Percentiles rank a stretch among this genome's conserved stretches.
These are phyloP conservation scores for Lanmaoa pseudosensibilis DNA, from an alignment of 768 basidiomycete species.

Conservation along the genomic window DNA sequence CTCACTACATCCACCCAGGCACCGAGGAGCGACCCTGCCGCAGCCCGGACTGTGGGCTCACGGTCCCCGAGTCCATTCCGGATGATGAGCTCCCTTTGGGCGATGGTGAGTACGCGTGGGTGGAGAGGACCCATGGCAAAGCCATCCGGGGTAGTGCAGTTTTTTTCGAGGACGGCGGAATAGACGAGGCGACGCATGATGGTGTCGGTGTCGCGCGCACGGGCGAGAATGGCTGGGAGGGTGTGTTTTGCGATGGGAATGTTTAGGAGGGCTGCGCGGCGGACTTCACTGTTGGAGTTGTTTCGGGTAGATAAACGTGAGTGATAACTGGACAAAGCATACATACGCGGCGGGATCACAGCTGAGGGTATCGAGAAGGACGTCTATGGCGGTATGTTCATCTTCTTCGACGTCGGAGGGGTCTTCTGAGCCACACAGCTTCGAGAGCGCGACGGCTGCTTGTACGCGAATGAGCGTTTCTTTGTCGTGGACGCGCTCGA, in stretches of 20 bases:
- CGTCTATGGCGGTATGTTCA: constrained; percentile 48
- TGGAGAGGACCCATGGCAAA: constrained; percentile 57
- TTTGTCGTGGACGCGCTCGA: constrained; percentile 78
- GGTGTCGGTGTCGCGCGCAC: constrained; percentile 78
- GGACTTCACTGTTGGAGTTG: constrained; percentile 70
- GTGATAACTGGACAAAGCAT: neutral
- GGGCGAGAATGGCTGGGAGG: constrained; percentile 64
- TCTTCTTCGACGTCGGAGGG: constrained; percentile 51
- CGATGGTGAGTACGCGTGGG: constrained; percentile 61
- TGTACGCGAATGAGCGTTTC: constrained; percentile 76
- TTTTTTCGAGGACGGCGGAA: constrained; percentile 51
- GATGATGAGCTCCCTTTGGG: constrained; percentile 76
- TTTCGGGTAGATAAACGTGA: neutral
- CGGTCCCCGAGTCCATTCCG: constrained; percentile 85
- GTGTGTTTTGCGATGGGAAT: constrained; percentile 57
- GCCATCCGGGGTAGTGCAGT: constrained; percentile 32
- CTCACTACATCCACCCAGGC: constrained; percentile 70
- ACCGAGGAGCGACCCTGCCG: constrained; percentile 69
- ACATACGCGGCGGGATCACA: constrained; percentile 79
- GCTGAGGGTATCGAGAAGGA: constrained; percentile 65
- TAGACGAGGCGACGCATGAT: constrained; percentile 76
- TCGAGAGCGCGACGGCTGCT: constrained; percentile 76
- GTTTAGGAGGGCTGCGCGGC: constrained; percentile 73
- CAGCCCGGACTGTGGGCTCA: constrained; percentile 67
- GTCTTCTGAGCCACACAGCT: constrained; percentile 72